Conservation (phyloP, 2,329 filamentous ascomycete species). For the Calycina marina region DNA sequence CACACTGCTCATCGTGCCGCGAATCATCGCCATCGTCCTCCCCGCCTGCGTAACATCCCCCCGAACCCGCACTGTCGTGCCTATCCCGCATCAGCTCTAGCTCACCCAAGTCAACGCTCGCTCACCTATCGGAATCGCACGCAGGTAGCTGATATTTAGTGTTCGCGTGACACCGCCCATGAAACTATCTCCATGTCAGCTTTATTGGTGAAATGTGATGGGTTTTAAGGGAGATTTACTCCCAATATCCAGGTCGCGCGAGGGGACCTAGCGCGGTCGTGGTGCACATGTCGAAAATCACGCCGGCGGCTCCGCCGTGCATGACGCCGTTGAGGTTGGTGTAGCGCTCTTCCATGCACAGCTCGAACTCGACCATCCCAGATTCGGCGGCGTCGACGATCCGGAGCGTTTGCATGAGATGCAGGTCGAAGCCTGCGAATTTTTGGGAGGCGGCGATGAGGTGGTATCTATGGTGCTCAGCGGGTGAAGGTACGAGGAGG, state of each 20-base stretch:
- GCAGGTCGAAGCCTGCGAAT: constrained; percentile 13
- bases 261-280: constrained; percentile 34
- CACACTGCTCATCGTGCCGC: constrained; percentile 32
- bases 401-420: constrained; percentile 15
- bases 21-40: constrained; percentile 35
- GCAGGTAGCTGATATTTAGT: constrained; percentile 35
- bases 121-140: constrained; percentile 31
- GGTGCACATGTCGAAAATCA: constrained; percentile 41
- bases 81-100: constrained; percentile 7
- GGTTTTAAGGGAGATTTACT: constrained; percentile 20
- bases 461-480: constrained; percentile 9
- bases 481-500: not conserved
- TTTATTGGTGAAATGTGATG: not conserved
- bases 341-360: constrained; percentile 29
- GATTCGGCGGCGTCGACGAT: constrained; percentile 20
- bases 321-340: constrained; percentile 33
- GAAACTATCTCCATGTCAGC: constrained; percentile 21
- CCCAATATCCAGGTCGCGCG: constrained; percentile 33
- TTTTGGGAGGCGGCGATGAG: constrained; percentile 9
- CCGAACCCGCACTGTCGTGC: constrained; percentile 28
- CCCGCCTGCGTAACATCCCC: constrained; percentile 31
- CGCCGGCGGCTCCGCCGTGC: constrained; percentile 37
- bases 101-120: not conserved
- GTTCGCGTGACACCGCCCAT: constrained; percentile 34
- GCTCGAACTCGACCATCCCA: constrained; percentile 27